These are phyloP conservation scores for Middelhovenomyces tepae DNA, from an alignment of 805 yeast species.

Conservation along the genomic window DNA sequence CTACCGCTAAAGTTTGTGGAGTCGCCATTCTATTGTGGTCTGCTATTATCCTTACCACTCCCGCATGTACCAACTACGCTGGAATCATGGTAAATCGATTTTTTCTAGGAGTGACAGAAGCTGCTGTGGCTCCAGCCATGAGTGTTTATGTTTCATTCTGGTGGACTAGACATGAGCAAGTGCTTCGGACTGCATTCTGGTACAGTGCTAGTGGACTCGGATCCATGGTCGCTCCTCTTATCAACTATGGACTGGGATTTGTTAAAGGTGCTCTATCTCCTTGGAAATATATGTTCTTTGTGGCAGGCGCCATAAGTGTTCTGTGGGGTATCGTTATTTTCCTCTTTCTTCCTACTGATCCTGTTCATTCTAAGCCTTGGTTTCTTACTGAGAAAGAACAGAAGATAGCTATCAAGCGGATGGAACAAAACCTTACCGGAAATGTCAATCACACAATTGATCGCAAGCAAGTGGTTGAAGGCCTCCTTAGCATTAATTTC, in stretches of 20 bases:
- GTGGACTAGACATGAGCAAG: slow-evolving; percentile 10
- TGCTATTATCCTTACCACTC: slow-evolving; percentile 30
- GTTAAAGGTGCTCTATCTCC: slow-evolving; percentile 34
- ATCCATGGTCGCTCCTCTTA: slow-evolving; percentile 28
- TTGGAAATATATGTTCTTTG: slow-evolving; percentile 43
- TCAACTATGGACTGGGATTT: slow-evolving; percentile 40
- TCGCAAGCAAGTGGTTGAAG: slow-evolving; percentile 40
- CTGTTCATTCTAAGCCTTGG: no score
- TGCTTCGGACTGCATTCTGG: slow-evolving; percentile 8
- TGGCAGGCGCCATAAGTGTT: slow-evolving; percentile 44
- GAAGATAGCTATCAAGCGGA: slow-evolving; percentile 38
- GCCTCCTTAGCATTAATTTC: slow-evolving; percentile 38
- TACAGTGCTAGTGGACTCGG: no score
- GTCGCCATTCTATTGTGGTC: slow-evolving; percentile 31
- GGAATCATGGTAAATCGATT: slow-evolving; percentile 11
- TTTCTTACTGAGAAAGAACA: slow-evolving; percentile 42
- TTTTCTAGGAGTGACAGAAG: slow-evolving; percentile 12
- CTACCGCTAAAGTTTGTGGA: slow-evolving; percentile 25
- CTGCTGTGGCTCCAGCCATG: slow-evolving; percentile 10
- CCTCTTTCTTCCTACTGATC: slow-evolving; percentile 45
- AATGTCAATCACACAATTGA: no score
- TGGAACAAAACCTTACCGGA: slow-evolving; percentile 30
- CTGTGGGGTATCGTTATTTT: slow-evolving; percentile 25
- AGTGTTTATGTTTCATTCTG: slow-evolving; percentile 8
- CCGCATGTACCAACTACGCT: slow-evolving; percentile 38